Conservation (phyloP, 352 stramenopile genomes). For the Phytophthora vignae region DNA sequence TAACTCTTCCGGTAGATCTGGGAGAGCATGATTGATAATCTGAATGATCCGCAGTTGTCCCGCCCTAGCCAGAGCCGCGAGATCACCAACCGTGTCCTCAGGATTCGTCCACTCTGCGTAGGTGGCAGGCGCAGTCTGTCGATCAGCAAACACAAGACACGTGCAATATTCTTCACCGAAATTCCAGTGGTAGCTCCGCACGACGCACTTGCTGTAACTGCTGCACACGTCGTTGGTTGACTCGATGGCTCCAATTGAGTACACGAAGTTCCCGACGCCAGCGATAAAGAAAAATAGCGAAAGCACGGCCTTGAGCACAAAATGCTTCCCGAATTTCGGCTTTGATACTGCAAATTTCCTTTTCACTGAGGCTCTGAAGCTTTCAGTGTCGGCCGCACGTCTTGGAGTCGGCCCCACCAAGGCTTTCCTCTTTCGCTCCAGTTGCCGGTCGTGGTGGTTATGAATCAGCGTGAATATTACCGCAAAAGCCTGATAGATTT, state of each 20-base stretch:
- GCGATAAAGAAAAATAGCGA: slow-evolving; percentile 36
- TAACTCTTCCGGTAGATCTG: slow-evolving; percentile 37
- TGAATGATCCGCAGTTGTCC: slow-evolving; percentile 47
- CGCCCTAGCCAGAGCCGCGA: slow-evolving; percentile 29
- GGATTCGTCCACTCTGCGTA: slow-evolving; percentile 46
- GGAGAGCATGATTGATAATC: slow-evolving; percentile 45
- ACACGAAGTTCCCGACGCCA: slow-evolving; percentile 29
- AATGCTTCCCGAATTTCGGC: slow-evolving; percentile 9
- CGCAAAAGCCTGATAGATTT: no score
- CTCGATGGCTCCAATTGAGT: slow-evolving; percentile 32
- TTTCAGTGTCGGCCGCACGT: neutral
- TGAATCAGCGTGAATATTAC: slow-evolving; percentile 34
- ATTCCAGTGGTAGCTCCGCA: slow-evolving; percentile 47
- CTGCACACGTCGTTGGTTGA: slow-evolving; percentile 31
- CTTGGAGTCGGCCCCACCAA: neutral
- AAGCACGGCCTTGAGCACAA: slow-evolving; percentile 21
- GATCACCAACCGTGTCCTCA: slow-evolving; percentile 31
- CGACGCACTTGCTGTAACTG: slow-evolving; percentile 36
- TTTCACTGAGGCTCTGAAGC: neutral
- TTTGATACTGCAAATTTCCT: neutral
- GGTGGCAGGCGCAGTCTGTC: slow-evolving; percentile 24
- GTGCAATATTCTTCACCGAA: slow-evolving; percentile 14
- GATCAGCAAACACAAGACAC: slow-evolving; percentile 46
- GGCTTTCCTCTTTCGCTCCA: slow-evolving; percentile 4
- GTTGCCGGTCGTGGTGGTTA: slow-evolving; percentile 20